Percentiles rank a stretch among this genome's conserved stretches.
phyloP scores from a whole-genome alignment of 257 asterid genomes.

The Solanum pimpinellifolium region DNA sequence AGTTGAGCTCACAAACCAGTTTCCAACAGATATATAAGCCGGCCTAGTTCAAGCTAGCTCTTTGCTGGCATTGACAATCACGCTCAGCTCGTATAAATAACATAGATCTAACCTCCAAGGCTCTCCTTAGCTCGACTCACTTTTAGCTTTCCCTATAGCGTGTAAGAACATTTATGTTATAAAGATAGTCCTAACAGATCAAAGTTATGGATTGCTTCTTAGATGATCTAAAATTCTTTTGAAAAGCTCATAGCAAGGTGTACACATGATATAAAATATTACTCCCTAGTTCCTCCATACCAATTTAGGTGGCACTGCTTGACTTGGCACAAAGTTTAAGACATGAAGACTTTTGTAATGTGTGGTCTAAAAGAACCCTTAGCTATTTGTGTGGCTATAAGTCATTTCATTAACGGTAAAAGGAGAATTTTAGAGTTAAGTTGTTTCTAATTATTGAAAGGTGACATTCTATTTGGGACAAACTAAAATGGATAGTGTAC shows the following conservation, averaged over 20 bases:
- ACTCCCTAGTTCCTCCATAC: background rate
- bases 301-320: background rate
- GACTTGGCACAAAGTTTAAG: background rate
- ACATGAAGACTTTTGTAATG: background rate
- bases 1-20: background rate
- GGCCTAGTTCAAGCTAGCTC: background rate
- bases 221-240: background rate
- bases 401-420: background rate
- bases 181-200: background rate
- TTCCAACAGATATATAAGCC: background rate
- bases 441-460: background rate
- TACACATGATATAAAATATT: background rate
- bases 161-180: background rate
- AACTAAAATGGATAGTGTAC: background rate
- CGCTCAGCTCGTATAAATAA: background rate
- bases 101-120: background rate
- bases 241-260: background rate
- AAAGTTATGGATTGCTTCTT: background rate
- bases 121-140: background rate
- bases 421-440: background rate
- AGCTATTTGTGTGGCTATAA: background rate
- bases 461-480: background rate
- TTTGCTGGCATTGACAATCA: background rate
- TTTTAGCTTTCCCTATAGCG: background rate
- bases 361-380: background rate